These are phyloP conservation scores for Pleurotus cornucopiae DNA, from an alignment of 768 basidiomycete species.

Conservation along the genomic window DNA sequence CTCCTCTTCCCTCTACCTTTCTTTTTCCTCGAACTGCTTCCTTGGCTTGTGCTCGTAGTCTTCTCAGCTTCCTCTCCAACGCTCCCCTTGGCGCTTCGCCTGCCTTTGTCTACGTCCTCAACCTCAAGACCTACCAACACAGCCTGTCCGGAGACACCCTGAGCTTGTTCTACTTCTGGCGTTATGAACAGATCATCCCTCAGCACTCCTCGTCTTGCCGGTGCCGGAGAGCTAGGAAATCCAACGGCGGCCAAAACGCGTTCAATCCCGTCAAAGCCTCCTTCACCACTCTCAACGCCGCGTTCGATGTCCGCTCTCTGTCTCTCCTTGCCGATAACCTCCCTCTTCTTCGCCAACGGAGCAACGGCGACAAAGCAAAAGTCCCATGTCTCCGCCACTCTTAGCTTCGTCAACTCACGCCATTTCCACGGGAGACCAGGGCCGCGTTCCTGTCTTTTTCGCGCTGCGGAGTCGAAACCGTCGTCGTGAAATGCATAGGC, in stretches of 20 bases:
- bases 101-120: constrained; percentile 35
- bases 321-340: constrained; percentile 24
- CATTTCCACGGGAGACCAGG: constrained; percentile 67
- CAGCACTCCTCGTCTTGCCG: constrained; percentile 55
- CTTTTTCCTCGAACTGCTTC: neutral
- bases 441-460: constrained; percentile 30
- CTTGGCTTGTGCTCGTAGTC: neutral
- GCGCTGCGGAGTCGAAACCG: constrained; percentile 12
- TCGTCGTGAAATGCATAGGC: neutral
- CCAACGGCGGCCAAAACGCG: constrained; percentile 57
- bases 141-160: constrained; percentile 15
- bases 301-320: constrained; percentile 18
- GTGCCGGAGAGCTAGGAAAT: constrained; percentile 44
- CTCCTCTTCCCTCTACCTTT: constrained; percentile 35
- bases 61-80: neutral
- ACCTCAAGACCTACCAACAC: constrained; percentile 27
- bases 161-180: constrained; percentile 28
- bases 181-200: constrained; percentile 62
- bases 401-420: constrained; percentile 63
- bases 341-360: constrained; percentile 27
- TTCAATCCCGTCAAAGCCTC: constrained; percentile 51
- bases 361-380: constrained; percentile 54
- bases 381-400: constrained; percentile 78
- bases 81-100: constrained; percentile 3
- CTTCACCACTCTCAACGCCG: constrained; percentile 15